Evolutionary conservation across 2,329 filamentous ascomycete genomes (phyloP), one percentile per base, ranked within the genome.

Genomic region (Colletotrichum coccodes): DNA sequence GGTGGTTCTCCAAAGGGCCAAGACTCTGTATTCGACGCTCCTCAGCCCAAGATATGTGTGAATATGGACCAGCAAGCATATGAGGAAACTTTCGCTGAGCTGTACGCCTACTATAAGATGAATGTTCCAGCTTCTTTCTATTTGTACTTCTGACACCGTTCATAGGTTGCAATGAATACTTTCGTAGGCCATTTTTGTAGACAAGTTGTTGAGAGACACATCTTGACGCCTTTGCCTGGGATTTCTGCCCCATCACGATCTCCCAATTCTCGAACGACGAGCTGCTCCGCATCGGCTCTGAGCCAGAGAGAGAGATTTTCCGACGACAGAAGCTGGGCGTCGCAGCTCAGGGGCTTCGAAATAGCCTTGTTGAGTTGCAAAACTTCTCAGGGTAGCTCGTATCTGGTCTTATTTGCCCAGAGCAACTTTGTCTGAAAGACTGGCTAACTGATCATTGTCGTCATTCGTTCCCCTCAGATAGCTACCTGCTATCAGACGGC

Each of bases 71-170:
- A 70, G 3, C 68, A 73, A 14, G 72, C 71, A 2, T 73, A 70
- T 21, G 65, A 71, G 12, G 70, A 73, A 30, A 73, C 73, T 2
- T 23, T 69, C 0, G 66, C 62, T 2, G 36, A 71, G 11, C 64
- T 75, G 40, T 30, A 72, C 26, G 71, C 73, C 3, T 76, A 76
- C 23, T 75, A 76, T 61, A 74, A 74, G 64, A 73, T 72, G 8
- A 18, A 58, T 38, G n/a, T 1, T 12, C 7, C 3, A 8, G 2
- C 14, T 8, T 9, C 4, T 18, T 14, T 30, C 14, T 5, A 16
- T 9, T 2, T 14, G 2, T 1, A n/a, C 3, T 49, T 30, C 50
- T 63, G 1, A 63, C 6, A 11, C 3, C 0, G 1, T 21, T n/a
- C 9, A 0, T 18, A 69, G 67, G 62, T 66, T 30, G 56, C 67